Percentiles rank a stretch among this genome's conserved stretches.
phyloP scores from a whole-genome alignment of 768 basidiomycete genomes.

The Sutorius australiensis region DNA sequence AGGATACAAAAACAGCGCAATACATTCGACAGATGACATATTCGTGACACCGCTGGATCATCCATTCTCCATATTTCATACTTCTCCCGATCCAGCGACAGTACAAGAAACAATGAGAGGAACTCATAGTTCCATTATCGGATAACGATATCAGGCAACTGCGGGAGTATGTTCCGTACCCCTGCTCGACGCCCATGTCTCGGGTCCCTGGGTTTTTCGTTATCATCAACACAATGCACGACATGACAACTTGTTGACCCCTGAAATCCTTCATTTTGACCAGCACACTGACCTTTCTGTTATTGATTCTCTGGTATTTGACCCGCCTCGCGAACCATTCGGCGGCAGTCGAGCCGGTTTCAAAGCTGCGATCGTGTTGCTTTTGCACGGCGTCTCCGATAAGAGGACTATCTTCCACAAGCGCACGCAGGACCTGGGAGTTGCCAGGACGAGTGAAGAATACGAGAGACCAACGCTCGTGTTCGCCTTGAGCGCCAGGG shows the following conservation, averaged over 20 bases:
- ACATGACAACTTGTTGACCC: background rate
- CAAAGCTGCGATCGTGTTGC: conserved; percentile 35
- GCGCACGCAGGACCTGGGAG: conserved; percentile 45
- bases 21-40: background rate
- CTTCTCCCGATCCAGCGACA: background rate
- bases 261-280: background rate
- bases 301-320: conserved; percentile 39
- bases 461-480: conserved; percentile 63
- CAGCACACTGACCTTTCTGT: conserved; percentile 35
- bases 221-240: background rate
- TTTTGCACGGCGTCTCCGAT: conserved; percentile 44
- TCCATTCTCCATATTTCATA: too few species aligned
- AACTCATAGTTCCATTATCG: background rate
- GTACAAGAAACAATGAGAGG: background rate
- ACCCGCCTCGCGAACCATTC: conserved; percentile 43
- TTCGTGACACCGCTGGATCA: background rate
- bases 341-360: conserved; percentile 35
- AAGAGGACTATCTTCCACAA: conserved; percentile 47
- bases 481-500: conserved; percentile 49
- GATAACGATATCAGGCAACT: conserved; percentile 6
- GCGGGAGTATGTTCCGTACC: conserved; percentile 29
- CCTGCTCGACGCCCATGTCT: conserved; percentile 29
- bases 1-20: background rate
- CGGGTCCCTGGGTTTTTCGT: conserved; percentile 22
- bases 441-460: conserved; percentile 66